Evolutionary conservation across 345 rosid genomes (phyloP).

Genomic region (Brassica rapa): DNA sequence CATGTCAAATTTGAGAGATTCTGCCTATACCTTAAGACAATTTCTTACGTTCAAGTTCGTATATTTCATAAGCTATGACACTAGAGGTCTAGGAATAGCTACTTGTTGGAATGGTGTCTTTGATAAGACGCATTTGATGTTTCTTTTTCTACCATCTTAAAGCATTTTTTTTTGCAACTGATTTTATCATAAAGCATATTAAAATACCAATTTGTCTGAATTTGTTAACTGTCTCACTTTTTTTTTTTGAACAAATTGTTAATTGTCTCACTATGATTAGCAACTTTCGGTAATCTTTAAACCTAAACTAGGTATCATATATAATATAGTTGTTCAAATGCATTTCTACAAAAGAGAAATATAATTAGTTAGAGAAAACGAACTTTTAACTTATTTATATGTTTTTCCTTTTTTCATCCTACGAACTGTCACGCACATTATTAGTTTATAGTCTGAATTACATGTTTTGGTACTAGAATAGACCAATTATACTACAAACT

Average conservation of each 20-base stretch:
- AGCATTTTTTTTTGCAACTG: too few species aligned
- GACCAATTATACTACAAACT: not conserved
- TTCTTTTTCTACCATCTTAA: not conserved
- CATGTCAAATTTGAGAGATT: not conserved
- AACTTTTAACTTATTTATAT: not conserved
- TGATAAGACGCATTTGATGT: not conserved
- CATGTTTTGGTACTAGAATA: not conserved
- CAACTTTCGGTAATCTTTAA: constrained; percentile 16
- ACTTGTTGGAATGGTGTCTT: not conserved
- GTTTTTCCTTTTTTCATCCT: not conserved
- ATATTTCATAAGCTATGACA: not conserved
- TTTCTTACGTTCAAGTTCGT: not conserved
- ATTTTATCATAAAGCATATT: not conserved
- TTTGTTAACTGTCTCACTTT: not conserved
- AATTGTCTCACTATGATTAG: not conserved
- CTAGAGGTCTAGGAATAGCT: not conserved
- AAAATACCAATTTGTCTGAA: not conserved
- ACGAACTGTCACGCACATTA: not conserved
- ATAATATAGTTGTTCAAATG: not conserved
- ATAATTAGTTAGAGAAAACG: not conserved
- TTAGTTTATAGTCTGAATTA: not conserved
- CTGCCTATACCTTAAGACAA: not conserved
- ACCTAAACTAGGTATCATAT: not conserved
- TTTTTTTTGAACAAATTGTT: too few species aligned
- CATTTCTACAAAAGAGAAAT: not conserved